A percentile compares a stretch with the other conserved stretches of the same genome.
Conservation (phyloP, 1,139 yeast species). For the Meyerozyma smithsonii region DNA sequence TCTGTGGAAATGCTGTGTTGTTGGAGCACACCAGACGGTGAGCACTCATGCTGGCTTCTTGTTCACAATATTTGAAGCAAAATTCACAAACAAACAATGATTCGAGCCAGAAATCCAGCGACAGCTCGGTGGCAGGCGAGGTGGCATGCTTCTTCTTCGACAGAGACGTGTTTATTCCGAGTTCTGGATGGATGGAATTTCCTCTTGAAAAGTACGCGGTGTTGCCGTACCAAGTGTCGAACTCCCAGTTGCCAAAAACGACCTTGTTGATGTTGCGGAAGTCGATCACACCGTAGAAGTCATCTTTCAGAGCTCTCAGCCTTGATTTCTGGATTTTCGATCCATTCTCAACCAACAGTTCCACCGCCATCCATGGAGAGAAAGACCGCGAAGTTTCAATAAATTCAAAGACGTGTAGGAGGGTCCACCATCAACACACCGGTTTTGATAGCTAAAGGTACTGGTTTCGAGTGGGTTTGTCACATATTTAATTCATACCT, state of each 20-base stretch:
- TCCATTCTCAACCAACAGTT: too few species aligned
- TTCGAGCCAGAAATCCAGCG: constrained; percentile 47
- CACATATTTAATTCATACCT: too few species aligned
- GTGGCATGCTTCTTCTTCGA: background rate
- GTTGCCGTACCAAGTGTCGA: constrained; percentile 84
- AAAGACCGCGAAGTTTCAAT: background rate
- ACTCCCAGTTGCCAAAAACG: constrained; percentile 58
- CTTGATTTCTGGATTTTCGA: background rate
- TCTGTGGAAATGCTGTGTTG: constrained; percentile 27
- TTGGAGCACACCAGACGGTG: constrained; percentile 46
- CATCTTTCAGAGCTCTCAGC: constrained; percentile 9
- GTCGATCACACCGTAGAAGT: constrained; percentile 56
- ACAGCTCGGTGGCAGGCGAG: constrained; percentile 1
- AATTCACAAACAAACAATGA: constrained; percentile 67
- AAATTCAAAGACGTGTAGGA: background rate
- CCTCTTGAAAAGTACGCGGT: constrained; percentile 55
- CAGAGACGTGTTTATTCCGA: constrained; percentile 3
- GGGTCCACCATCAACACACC: too few species aligned
- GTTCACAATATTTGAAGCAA: constrained; percentile 76
- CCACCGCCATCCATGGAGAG: background rate
- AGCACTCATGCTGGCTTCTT: constrained; percentile 25
- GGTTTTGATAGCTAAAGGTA: too few species aligned
- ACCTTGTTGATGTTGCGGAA: constrained; percentile 61
- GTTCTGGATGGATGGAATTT: constrained; percentile 10
- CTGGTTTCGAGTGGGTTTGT: too few species aligned